Conservation (phyloP, 1,284 basidiomycete species). For the Heterobasidion irregulare region DNA sequence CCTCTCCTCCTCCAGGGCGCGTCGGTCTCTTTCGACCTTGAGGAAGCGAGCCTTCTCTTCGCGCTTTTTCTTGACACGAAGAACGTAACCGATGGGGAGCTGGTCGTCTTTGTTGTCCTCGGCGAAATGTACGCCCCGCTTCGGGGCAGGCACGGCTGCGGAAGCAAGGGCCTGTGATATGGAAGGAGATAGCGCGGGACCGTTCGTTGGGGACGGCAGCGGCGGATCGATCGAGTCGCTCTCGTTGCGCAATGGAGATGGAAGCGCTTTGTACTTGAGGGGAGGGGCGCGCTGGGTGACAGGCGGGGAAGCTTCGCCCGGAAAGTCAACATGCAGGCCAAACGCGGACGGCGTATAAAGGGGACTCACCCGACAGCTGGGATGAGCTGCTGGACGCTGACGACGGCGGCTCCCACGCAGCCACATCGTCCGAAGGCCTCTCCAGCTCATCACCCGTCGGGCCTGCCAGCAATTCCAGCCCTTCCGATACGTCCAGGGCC, state of each 20-base stretch:
- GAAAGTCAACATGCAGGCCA: constrained; percentile 5
- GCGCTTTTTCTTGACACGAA: constrained; percentile 60
- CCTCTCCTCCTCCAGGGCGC: constrained; percentile 43
- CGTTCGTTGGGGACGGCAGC: constrained; percentile 15
- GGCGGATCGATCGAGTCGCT: constrained; percentile 6
- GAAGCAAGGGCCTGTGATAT: background rate
- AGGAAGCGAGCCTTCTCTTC: constrained; percentile 67
- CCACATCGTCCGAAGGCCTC: constrained; percentile 6
- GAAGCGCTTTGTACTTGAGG: constrained; percentile 36
- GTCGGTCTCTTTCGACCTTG: constrained; percentile 46
- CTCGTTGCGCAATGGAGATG: constrained; percentile 47
- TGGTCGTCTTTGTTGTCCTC: constrained; percentile 56
- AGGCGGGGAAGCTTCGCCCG: constrained; percentile 8
- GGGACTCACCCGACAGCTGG: constrained; percentile 12
- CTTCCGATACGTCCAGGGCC: constrained; percentile 62
- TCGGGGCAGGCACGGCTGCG: constrained; percentile 19
- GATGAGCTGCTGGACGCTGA: constrained; percentile 14
- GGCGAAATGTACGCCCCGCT: constrained; percentile 62
- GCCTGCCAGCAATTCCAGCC: constrained; percentile 51
- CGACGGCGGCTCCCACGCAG: constrained; percentile 6
- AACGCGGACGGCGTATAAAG: constrained; percentile 1
- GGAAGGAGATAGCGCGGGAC: constrained; percentile 9
- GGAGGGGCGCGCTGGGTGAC: constrained; percentile 14
- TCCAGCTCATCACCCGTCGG: constrained; percentile 14
- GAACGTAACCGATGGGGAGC: constrained; percentile 57